Conservation (phyloP, 106 monocot genomes). For the Xerophyta viscosa region DNA sequence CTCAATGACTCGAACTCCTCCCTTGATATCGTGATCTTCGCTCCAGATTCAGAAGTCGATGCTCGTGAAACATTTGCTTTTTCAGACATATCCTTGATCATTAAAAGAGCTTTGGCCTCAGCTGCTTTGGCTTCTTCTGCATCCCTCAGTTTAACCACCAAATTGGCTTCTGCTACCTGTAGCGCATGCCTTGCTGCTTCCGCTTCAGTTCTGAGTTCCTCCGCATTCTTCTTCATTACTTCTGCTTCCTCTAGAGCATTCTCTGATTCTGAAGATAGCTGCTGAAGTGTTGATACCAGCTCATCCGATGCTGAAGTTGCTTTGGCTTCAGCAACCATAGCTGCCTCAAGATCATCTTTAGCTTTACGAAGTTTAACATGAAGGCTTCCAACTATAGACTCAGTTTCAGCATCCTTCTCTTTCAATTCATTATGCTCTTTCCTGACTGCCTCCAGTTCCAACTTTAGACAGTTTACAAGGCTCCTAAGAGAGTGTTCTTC, state of each 20-base stretch:
- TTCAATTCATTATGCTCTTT: slow-evolving; percentile 31
- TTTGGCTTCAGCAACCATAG: slow-evolving; percentile 16
- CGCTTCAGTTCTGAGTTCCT: slow-evolving; percentile 23
- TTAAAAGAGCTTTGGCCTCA: slow-evolving; percentile 23
- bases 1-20: slow-evolving; percentile 26
- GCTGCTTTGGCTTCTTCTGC: slow-evolving; percentile 30
- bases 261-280: slow-evolving; percentile 26
- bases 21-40: slow-evolving; percentile 18
- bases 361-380: slow-evolving; percentile 26
- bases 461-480: slow-evolving; percentile 17
- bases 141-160: slow-evolving; percentile 14
- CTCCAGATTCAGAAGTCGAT: slow-evolving; percentile 26
- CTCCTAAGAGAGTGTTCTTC: slow-evolving; percentile 28
- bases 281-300: slow-evolving; percentile 18
- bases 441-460: slow-evolving; percentile 26
- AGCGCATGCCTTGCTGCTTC: slow-evolving; percentile 12
- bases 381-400: slow-evolving; percentile 17
- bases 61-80: slow-evolving; percentile 13
- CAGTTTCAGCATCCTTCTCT: slow-evolving; percentile 26
- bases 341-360: slow-evolving; percentile 26
- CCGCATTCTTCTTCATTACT: slow-evolving; percentile 17
- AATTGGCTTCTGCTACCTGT: slow-evolving; percentile 19
- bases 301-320: slow-evolving; percentile 12
- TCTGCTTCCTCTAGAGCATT: slow-evolving; percentile 18
- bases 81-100: slow-evolving; percentile 22